Evolutionary conservation across 805 yeast species (phyloP), one percentile per base, ranked within the genome.

Genomic region (Wickerhamiella lipophila): DNA sequence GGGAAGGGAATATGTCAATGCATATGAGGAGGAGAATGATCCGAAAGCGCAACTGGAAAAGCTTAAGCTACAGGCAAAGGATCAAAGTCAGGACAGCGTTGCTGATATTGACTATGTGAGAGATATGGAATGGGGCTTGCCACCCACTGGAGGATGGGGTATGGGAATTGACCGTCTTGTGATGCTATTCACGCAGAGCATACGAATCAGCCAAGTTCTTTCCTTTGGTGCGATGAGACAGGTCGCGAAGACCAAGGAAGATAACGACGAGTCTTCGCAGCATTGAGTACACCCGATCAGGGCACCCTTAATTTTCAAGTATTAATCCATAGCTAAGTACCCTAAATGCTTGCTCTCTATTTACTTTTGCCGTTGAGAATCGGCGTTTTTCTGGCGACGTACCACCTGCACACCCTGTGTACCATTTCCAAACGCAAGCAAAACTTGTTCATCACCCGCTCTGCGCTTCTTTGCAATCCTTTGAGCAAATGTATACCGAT

Each of bases 91-190:
- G 1, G 64, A 78, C 3, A 68, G 81, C 32, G 61, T 81, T 0
- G 84, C 94, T 0, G 98, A 92, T 61, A 66, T 75, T 58, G 70
- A 71, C 43, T 92, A 77, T 60, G 76, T 87, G 1, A 72, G 75
- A 39, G 75, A 80, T 13, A 79, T 92, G 88, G 89, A 85, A 60
- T 84, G 81, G 73, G 97, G 95, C 1, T 74, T 92, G 67, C 96
- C 97, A 2, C 98, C 98, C 1, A 89, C 96, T 2, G 97, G 95
- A 1, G 99, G 99, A 0, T 84, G 96, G 84, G 99, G 98, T 0
- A 68, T 94, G 52, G 99, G 99, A 0, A 72, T 92, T 18, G 99
- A 92, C 60, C 65, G 99, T 48, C 64, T 92, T 32, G 78, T 80
- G 47, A 86, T 89, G 96, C 63, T 85, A 16, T 66, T 89, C 27